Evolutionary conservation across 1,284 basidiomycete genomes (phyloP), one percentile per base, ranked within the genome.

Genomic region (Ustilago vetiveriae): DNA sequence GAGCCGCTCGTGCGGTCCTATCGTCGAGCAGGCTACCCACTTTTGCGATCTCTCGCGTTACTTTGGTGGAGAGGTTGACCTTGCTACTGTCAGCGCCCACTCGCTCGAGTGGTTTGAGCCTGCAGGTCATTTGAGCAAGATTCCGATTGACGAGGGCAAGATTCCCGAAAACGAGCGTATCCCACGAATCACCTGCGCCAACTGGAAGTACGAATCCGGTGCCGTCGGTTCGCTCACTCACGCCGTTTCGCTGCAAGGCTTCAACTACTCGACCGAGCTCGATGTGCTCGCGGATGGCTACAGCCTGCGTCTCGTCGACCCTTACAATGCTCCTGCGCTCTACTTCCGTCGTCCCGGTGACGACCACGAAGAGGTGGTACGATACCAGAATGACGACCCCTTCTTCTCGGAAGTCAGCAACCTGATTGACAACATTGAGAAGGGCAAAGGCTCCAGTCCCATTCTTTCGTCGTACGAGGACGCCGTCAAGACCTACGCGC

Each of bases 41-140:
- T 87, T 88, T 76, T 85, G 85, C 42, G 69, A 71, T 51, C 86
- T 94, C 39, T 94, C 92, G 49, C 90, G 95, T 74, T 98, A 98
- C 87, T 98, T 98, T 83, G 95, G 94, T 51, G 95, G 95, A 38
- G 95, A 98, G 76, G 93, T 98, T 56, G 91, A 96, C 80, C 89
- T 95, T 63, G 84, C 86, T 58, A 88, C 88, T 40, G 93, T 98
- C 35, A 86, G 85, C 63, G 85, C 82, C 37, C 82, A 83, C 40
- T 74, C 77, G 53, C 47, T 82, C 23, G 80, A 82, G 56, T 64
- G 78, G 71, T 76, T 72, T 59, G 80, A 82, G 65, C 74, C 74
- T 4, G 91, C 95, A 3, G 96, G 95, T 26, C 83, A 89, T 26
- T 87, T 98, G 33, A 88, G 88, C 72, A 92, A 90, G 83, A 87